Percentiles rank a stretch among this genome's conserved stretches.
phyloP scores from a whole-genome alignment of 176 grass and related monocot species.

The Melocanna baccifera region DNA sequence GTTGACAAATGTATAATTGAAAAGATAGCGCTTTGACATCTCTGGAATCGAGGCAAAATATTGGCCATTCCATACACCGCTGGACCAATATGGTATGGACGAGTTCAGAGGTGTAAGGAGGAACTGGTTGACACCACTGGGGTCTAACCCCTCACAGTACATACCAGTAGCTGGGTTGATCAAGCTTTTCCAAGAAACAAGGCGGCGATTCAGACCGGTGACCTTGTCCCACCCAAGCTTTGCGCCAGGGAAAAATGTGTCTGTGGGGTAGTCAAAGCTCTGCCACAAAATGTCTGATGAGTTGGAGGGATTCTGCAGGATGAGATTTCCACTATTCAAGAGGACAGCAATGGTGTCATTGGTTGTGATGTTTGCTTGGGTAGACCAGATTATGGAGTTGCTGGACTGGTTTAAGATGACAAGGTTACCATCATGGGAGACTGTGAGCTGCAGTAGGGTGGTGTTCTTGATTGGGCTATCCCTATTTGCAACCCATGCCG shows the following conservation, averaged over 20 bases:
- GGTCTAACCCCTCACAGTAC: conserved; percentile 21
- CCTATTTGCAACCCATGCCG: conserved; percentile 51
- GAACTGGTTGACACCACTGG: background rate
- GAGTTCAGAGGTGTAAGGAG: background rate
- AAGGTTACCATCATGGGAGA: conserved; percentile 44
- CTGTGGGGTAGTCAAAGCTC: conserved; percentile 60
- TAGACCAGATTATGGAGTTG: conserved; percentile 39
- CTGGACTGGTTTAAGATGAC: conserved; percentile 21
- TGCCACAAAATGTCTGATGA: conserved; percentile 48
- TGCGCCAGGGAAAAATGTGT: conserved; percentile 29
- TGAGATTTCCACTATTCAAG: conserved; percentile 40
- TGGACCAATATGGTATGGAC: conserved; percentile 1
- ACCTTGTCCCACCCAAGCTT: conserved; percentile 50
- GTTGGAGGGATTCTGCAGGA: conserved; percentile 32
- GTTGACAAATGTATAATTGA: conserved; percentile 14
- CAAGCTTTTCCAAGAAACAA: conserved; percentile 38
- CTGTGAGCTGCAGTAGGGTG: conserved; percentile 25
- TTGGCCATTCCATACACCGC: conserved; percentile 42
- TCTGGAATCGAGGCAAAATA: conserved; percentile 22
- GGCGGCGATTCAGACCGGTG: conserved; percentile 7
- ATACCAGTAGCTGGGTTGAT: conserved; percentile 31
- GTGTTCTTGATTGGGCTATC: conserved; percentile 25
- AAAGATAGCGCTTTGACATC: background rate
- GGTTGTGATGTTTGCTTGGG: conserved; percentile 7
- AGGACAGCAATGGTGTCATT: conserved; percentile 26